Evolutionary conservation across 345 rosid species (phyloP).

Genomic region (Populus alba): DNA sequence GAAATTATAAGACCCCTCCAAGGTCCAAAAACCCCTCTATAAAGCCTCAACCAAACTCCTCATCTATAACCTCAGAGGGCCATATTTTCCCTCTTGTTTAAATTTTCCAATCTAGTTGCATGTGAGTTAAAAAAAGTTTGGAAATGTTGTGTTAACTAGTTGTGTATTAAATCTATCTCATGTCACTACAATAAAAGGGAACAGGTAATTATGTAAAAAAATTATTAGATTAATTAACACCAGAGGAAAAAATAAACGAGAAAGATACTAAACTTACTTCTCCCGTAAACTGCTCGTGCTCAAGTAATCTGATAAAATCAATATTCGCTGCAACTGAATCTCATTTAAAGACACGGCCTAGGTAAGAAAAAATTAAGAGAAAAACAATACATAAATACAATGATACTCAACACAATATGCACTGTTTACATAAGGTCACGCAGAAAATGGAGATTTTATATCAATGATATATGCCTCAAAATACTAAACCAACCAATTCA

Average conservation of each 20-base stretch:
- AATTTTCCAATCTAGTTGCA: no score
- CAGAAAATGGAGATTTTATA: not conserved
- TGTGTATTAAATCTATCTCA: no score
- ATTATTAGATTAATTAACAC: not conserved
- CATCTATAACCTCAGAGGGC: no score
- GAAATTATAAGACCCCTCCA: no score
- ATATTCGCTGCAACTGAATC: constrained; percentile 65
- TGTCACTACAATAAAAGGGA: no score
- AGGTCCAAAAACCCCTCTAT: no score
- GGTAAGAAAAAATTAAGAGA: not conserved
- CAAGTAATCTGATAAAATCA: constrained; percentile 70
- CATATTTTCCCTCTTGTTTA: no score
- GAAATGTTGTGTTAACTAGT: no score
- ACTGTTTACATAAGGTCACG: not conserved
- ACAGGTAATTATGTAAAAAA: no score
- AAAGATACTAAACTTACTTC: constrained; percentile 50
- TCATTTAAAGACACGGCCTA: constrained; percentile 52
- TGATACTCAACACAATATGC: not conserved
- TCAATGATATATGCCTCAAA: constrained; percentile 6
- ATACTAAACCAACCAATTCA: constrained; percentile 57
- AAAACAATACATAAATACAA: not conserved
- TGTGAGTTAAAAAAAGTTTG: no score
- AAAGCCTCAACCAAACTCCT: no score
- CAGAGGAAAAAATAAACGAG: not conserved
- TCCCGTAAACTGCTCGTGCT: constrained; percentile 64